Evolutionary conservation across 148 eudicot genomes (phyloP), one percentile per base, ranked within the genome.

Genomic region (Nyssa sinensis): DNA sequence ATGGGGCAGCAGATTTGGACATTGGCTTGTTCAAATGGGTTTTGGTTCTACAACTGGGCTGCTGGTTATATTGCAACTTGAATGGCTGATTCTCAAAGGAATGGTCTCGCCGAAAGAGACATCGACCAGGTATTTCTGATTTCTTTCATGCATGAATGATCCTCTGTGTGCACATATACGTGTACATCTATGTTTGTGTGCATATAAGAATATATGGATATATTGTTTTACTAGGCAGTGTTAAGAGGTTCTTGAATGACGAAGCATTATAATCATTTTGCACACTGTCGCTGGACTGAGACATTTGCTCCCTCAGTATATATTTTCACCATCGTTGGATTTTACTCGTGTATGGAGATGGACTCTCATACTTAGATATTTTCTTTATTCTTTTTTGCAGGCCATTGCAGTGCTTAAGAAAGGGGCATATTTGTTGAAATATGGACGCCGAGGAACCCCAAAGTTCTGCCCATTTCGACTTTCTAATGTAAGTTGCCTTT

Each of bases 1-100:
- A 77, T 83, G 89, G 87, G 80, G 70, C 72, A 35, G 78, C 70
- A 35, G 80, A 73, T 63, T 66, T 63, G 76, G 49, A 23, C 29
- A 64, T 34, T 69, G 81, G 25, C 37, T 10, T 81, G 58, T 85
- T 82, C 88, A 82, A 78, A 92, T 90, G 97, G 92, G 83, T 86
- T 81, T 84, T 73, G 71, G 77, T 74, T 82, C 81, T 58, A 72
- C 71, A 34, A 37, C 71, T 75, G 75, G 69, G 62, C 69, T 80
- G 69, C 34, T 35, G 66, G 68, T 81, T 79, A 70, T 76, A 74
- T 83, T 85, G 76, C 85, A 75, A 85, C 80, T 79, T 93, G 90
- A 87, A 93, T 91, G 98, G 96, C 87, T 86, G 98, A 93, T 88
- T 73, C 84, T 71, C 85, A 79, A 74, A 88, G 80, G 83, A 28